A percentile compares a stretch with the other conserved stretches of the same genome.
phyloP scores from a whole-genome alignment of 768 basidiomycete genomes.

The Trichaptum fuscoviolaceum region DNA sequence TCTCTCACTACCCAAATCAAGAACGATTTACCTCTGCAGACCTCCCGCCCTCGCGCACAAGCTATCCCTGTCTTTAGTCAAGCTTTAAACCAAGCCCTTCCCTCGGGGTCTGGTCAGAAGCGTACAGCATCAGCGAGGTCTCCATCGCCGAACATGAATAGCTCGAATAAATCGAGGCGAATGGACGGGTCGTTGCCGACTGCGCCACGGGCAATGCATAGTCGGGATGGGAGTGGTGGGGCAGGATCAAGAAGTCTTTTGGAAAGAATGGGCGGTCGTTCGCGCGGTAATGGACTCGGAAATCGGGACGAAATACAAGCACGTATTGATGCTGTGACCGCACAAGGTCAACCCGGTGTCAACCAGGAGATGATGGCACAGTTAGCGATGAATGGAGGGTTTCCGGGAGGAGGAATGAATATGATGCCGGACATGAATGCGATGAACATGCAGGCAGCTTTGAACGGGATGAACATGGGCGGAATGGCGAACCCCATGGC shows the following conservation, averaged over 20 bases:
- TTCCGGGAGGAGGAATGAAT: constrained; percentile 16
- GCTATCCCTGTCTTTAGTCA: constrained; percentile 12
- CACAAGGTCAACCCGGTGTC: constrained; percentile 39
- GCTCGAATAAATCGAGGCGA: constrained; percentile 60
- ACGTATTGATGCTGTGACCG: constrained; percentile 71
- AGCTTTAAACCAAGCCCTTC: constrained; percentile 13
- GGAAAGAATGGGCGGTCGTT: constrained; percentile 67
- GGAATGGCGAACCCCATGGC: constrained; percentile 60
- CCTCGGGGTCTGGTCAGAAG: constrained; percentile 18
- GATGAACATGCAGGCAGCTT: constrained; percentile 30
- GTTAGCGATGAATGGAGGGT: constrained; percentile 38
- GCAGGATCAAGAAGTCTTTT: constrained; percentile 58
- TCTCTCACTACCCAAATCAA: constrained; percentile 48
- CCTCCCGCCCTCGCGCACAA: constrained; percentile 32
- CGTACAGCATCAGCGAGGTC: constrained; percentile 21
- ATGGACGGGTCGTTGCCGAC: constrained; percentile 63
- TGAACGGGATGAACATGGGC: constrained; percentile 54
- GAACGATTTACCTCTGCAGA: constrained; percentile 55
- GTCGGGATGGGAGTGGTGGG: constrained; percentile 25
- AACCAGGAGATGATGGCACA: constrained; percentile 37
- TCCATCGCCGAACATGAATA: constrained; percentile 16
- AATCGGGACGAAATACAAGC: constrained; percentile 65
- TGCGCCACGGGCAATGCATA: constrained; percentile 78
- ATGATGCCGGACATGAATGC: constrained; percentile 26
- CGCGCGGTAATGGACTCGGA: constrained; percentile 22